Percentiles rank a stretch among this genome's conserved stretches.
These are phyloP conservation scores for Penicillium roqueforti DNA, from an alignment of 495 filamentous ascomycete species.

Conservation along the genomic window DNA sequence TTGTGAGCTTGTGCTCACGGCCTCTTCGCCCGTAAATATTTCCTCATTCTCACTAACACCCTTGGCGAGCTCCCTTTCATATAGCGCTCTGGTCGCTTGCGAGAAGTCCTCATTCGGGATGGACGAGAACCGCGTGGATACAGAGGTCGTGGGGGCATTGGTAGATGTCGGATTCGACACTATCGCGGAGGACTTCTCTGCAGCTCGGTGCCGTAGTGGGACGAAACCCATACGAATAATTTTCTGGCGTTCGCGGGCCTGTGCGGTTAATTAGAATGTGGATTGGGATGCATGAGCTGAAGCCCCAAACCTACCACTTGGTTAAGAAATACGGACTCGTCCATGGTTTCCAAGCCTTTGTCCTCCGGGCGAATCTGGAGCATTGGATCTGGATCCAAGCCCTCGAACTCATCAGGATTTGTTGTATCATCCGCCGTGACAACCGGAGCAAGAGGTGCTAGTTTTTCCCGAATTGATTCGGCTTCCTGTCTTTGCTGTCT, in stretches of 20 bases:
- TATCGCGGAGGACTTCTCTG: slow-evolving; percentile 45
- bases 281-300: not conserved
- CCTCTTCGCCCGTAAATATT: slow-evolving; percentile 90
- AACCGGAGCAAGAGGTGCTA: slow-evolving; percentile 44
- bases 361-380: slow-evolving; percentile 66
- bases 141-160: slow-evolving; percentile 35
- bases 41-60: slow-evolving; percentile 93
- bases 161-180: slow-evolving; percentile 26
- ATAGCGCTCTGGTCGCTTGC: slow-evolving; percentile 83
- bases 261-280: slow-evolving; percentile 3
- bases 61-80: slow-evolving; percentile 88
- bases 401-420: slow-evolving; percentile 25
- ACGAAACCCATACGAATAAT: slow-evolving; percentile 67
- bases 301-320: slow-evolving; percentile 44
- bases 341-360: slow-evolving; percentile 57
- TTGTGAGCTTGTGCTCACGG: slow-evolving; percentile 58
- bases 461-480: slow-evolving; percentile 51
- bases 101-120: slow-evolving; percentile 82
- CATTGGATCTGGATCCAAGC: slow-evolving; percentile 67
- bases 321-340: slow-evolving; percentile 59
- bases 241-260: slow-evolving; percentile 59
- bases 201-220: slow-evolving; percentile 52
- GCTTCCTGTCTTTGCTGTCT: slow-evolving; percentile 71
- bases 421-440: slow-evolving; percentile 6
- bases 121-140: slow-evolving; percentile 68